Evolutionary conservation across 257 asterid species (phyloP).

Genomic region (Misopates orontium): DNA sequence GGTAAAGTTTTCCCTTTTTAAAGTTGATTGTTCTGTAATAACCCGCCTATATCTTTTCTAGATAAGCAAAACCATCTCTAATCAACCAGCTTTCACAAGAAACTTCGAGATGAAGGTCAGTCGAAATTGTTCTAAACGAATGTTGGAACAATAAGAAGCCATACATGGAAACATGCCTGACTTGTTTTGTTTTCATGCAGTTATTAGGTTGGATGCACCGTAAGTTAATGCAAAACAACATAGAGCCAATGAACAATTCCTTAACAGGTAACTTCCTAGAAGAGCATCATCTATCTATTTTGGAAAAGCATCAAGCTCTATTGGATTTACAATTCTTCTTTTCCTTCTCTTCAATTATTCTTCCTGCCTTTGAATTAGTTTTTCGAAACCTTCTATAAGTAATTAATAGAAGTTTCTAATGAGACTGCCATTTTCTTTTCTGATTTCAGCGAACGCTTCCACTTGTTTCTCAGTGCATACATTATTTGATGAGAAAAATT

Average conservation of each 20-base stretch:
- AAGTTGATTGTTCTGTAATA: conserved; percentile 24
- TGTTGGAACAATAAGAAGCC: conserved; percentile 8
- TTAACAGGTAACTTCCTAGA: conserved; percentile 47
- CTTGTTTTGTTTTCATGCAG: conserved; percentile 49
- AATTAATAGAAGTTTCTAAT: neutral
- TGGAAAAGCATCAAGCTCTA: conserved; percentile 2
- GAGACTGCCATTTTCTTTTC: conserved; percentile 16
- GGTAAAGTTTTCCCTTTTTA: conserved; percentile 21
- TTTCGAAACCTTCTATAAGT: neutral
- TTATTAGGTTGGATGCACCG: conserved; percentile 90
- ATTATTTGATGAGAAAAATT: conserved; percentile 43
- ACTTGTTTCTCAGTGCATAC: conserved; percentile 41
- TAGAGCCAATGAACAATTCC: conserved; percentile 46
- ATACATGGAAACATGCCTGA: conserved; percentile 26
- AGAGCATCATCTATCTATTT: conserved; percentile 16
- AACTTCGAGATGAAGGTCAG: conserved; percentile 73
- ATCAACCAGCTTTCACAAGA: conserved; percentile 30
- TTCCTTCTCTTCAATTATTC: too few relatives aligned
- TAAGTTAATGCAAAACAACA: conserved; percentile 50
- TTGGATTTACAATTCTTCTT: conserved; percentile 23
- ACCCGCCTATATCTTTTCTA: conserved; percentile 19
- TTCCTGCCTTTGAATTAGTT: conserved; percentile 1
- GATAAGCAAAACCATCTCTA: conserved; percentile 26
- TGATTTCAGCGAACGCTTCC: conserved; percentile 50
- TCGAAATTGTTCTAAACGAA: conserved; percentile 26